phyloP scores from a whole-genome alignment of 2,329 filamentous ascomycete species.

The Hirsutella thompsonii region DNA sequence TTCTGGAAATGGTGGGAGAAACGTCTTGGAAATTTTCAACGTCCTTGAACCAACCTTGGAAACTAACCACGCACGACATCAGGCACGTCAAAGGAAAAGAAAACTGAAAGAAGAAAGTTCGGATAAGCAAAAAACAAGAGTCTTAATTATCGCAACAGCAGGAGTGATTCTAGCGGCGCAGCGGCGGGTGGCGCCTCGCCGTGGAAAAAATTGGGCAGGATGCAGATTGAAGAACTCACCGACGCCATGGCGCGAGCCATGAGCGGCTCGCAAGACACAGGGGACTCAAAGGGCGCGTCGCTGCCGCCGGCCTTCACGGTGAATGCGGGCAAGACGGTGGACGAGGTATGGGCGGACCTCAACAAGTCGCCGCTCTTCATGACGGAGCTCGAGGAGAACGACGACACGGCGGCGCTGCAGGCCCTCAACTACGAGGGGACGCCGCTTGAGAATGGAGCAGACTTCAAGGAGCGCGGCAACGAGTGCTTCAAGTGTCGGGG shows the following conservation, averaged over 20 bases:
- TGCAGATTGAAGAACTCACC: not conserved
- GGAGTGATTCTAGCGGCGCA: too few species aligned
- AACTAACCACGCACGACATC: not conserved
- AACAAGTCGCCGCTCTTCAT: conserved; percentile 77
- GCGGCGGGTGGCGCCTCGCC: too few species aligned
- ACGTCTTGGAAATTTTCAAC: not conserved
- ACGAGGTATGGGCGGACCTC: conserved; percentile 43
- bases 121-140: too few species aligned
- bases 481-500: conserved; percentile 64
- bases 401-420: conserved; percentile 73
- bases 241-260: not conserved
- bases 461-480: conserved; percentile 88
- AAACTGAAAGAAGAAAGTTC: too few species aligned
- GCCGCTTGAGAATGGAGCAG: conserved; percentile 64
- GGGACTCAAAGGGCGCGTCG: not conserved
- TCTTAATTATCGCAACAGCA: too few species aligned
- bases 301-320: conserved; percentile 11
- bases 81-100: too few species aligned
- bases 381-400: conserved; percentile 81
- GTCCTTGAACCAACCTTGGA: too few species aligned
- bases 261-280: not conserved
- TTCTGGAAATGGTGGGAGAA: not conserved
- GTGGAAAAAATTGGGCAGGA: not conserved
- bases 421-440: conserved; percentile 91
- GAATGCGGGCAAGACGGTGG: conserved; percentile 32